Evolutionary conservation across 2,329 filamentous ascomycete species (phyloP), one percentile per base, ranked within the genome.

Genomic region (Phialemoniopsis sp.): DNA sequence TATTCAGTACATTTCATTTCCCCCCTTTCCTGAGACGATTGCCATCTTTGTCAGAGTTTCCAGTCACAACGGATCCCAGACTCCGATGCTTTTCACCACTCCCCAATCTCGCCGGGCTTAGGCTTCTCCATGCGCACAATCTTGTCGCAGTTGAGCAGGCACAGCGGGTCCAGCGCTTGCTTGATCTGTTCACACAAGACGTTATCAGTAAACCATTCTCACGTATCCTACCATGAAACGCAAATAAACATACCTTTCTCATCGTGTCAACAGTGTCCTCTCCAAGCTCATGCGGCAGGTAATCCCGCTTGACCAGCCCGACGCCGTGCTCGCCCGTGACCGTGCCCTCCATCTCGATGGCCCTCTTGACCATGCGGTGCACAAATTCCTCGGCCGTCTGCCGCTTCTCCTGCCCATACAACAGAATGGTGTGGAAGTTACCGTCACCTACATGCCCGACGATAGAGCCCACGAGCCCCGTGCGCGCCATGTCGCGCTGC

Each of bases 301-400:
- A 91, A 56, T 93, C 87, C 49, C 87, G 72, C 76, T 94, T 94
- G 41, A 91, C 85, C 35, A 94, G 67, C 7, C 87, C 87, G 38
- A 93, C 82, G 32, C 87, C 87, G 59, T 94, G 87, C 62, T 94
- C 87, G 39, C 87, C 88, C 12, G 87, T 90, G 2, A 89, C 87
- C 0, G 88, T 93, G 8, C 88, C 88, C 62, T 93, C 87, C 67
- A 89, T 76, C 64, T 89, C 85, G 36, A 94, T 81, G 1, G 88
- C 88, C 45, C 85, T 73, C 73, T 90, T 89, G 40, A 91, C 86
- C 88, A 93, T 93, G 42, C 80, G 74, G 57, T 90, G 85, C 18
- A 93, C 85, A 18, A 91, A 67, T 31, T 73, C 72, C 54, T 89
- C 84, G 3, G 85, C 84, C 39, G 76, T 73, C 42, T 70, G 63